Conservation (phyloP, 768 basidiomycete species). For the Boletus vinaceobasis region DNA sequence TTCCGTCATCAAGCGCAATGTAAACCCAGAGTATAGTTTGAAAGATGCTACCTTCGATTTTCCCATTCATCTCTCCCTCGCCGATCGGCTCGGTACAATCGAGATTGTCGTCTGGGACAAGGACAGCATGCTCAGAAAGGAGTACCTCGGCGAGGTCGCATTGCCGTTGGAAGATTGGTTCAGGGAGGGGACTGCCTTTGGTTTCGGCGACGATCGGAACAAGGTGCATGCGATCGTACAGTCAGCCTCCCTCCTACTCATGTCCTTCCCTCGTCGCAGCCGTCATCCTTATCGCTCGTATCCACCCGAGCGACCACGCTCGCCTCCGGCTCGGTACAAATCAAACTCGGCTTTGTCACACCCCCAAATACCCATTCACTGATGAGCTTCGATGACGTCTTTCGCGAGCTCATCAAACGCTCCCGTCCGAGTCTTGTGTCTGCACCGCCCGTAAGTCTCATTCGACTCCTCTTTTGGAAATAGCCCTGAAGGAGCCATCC, state of each 20-base stretch:
- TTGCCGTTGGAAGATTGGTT: conserved; percentile 86
- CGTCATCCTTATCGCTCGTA: conserved; percentile 44
- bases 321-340: conserved; percentile 51
- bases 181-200: conserved; percentile 35
- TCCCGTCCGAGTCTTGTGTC: conserved; percentile 67
- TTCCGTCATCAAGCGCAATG: conserved; percentile 66
- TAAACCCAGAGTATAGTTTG: conserved; percentile 62
- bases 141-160: conserved; percentile 88
- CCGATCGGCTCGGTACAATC: conserved; percentile 66
- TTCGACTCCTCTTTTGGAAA: not conserved
- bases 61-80: conserved; percentile 74
- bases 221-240: conserved; percentile 44
- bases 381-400: conserved; percentile 60
- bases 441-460: conserved; percentile 66
- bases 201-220: conserved; percentile 63
- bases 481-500: not conserved
- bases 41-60: conserved; percentile 88
- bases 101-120: conserved; percentile 95
- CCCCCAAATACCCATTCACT: conserved; percentile 40
- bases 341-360: conserved; percentile 60
- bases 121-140: conserved; percentile 77
- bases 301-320: conserved; percentile 44
- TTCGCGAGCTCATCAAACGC: conserved; percentile 58
- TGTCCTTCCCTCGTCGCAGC: conserved; percentile 29
- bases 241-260: conserved; percentile 1